Percentiles rank a stretch among this genome's conserved stretches.
phyloP scores from a whole-genome alignment of 2,329 filamentous ascomycete genomes.

The Furcasterigmium sp. region DNA sequence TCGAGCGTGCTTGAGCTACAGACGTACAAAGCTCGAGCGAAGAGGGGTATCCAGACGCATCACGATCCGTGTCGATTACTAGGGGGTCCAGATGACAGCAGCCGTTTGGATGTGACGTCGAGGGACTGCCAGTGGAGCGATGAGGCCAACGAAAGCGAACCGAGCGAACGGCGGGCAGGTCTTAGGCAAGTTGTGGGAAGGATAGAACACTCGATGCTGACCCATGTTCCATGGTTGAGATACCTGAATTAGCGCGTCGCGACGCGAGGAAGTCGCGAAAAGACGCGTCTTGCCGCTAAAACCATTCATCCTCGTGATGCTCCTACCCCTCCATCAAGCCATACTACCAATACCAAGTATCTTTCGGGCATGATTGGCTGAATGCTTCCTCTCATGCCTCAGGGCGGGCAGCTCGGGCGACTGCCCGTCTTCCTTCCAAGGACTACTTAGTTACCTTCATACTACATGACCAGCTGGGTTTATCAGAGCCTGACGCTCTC shows the following conservation, averaged over 20 bases:
- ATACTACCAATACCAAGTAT: too few species aligned
- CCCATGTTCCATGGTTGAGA: background rate
- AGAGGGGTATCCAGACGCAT: too few species aligned
- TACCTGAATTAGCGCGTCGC: background rate
- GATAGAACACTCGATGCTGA: background rate
- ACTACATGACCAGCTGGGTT: too few species aligned
- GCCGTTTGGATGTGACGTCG: background rate
- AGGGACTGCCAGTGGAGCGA: background rate
- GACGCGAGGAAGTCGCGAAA: slow-evolving; percentile 3
- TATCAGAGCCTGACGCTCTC: too few species aligned
- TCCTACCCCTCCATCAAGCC: background rate
- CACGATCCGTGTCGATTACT: too few species aligned
- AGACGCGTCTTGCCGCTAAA: background rate
- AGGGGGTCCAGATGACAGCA: background rate
- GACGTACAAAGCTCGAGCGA: too few species aligned
- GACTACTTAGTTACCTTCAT: too few species aligned
- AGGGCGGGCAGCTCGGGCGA: too few species aligned
- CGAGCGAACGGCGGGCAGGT: background rate
- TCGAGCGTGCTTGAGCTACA: too few species aligned
- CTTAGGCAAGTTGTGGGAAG: background rate
- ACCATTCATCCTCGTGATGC: background rate
- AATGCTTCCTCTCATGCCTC: too few species aligned
- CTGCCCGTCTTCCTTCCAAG: too few species aligned
- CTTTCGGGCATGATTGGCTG: too few species aligned
- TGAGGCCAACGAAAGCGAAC: background rate